Base-by-base conservation (phyloP, 2,329 filamentous ascomycete species). In the Blumeriella jaapii region DNA sequence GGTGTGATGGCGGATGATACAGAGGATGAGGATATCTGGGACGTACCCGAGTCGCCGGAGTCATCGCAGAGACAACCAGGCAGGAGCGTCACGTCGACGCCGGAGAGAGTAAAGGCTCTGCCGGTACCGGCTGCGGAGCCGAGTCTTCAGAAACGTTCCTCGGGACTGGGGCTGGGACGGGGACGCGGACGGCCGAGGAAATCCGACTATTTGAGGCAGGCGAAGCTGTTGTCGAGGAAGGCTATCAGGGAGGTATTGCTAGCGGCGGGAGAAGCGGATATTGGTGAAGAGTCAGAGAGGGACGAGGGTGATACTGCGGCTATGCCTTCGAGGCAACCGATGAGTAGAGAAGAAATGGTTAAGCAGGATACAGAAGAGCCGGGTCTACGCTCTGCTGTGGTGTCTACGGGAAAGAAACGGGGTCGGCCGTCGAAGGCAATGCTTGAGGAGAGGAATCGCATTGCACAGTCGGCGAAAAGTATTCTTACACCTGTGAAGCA, bases 401-500 rank as follows among this genome's bases (percentile, higher is more conserved):
- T 18, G n/a, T 30, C 36, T 11, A 37, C 31, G 13, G 18, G 6
- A 7, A 27, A 23, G 2, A 49, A 43, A 36, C 26, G 41, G 18
- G 47, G 40, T 19, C 35, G 44, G 13, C 43, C 46, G 11, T 38
- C 33, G 18, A 30, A 35, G 16, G 31, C 25, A 13, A 14, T 19
- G 19, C 28, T 20, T 6, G 34, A 23, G 14, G 25, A 27, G 7
- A 2, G 29, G 11, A 28, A 32, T 5, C 25, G 38, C 2, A 3
- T 16, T 2, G 32, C 29, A 14, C 16, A 26, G 11, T 16, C 23
- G 13, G 61, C 68, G 7, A 74, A 68, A 49, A 62, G 71, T 6
- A 78, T 77, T 36, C 51, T 76, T 26, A 68, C 69, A 2, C 71
- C 74, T 3, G 61, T 59, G 12, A 71, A 67, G 52, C 57, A 50